Conservation (phyloP, 768 basidiomycete species). For the Lyophyllum semitale region DNA sequence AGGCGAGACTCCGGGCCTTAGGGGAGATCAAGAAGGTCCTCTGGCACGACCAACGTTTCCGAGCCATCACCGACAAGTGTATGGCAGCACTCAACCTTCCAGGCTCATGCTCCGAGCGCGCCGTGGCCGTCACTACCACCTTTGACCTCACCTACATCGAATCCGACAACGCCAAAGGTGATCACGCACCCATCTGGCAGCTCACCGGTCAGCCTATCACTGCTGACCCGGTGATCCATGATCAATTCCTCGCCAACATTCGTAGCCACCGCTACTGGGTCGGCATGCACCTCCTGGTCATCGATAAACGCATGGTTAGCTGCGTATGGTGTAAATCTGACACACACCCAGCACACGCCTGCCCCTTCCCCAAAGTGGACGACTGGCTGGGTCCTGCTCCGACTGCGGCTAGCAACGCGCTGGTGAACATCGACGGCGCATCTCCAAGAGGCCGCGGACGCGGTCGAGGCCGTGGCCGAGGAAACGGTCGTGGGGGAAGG, state of each 20-base stretch:
- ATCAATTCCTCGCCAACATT: neutral
- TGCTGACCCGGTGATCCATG: neutral
- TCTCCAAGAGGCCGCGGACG: neutral
- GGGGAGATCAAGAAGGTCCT: neutral
- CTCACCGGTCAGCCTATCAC: conserved; percentile 3
- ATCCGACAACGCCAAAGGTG: neutral
- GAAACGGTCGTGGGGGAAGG: neutral
- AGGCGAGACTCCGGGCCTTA: neutral
- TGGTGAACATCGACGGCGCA: neutral
- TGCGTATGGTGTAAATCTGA: conserved; percentile 9
- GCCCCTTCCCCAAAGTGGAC: conserved; percentile 3
- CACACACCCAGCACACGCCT: conserved; percentile 2
- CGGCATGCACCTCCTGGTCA: neutral
- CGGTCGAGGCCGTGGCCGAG: neutral
- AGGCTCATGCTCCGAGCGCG: neutral
- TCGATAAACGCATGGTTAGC: neutral
- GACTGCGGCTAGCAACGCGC: neutral
- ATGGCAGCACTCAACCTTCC: neutral
- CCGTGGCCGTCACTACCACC: neutral
- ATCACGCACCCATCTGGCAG: conserved; percentile 5
- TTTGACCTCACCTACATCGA: conserved; percentile 6
- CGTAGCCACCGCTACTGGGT: neutral
- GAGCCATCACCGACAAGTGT: neutral
- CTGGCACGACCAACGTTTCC: conserved; percentile 1
- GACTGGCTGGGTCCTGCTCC: conserved; percentile 6